phyloP scores from a whole-genome alignment of 2,329 filamentous ascomycete species.

The Pseudogymnoascus sp. region DNA sequence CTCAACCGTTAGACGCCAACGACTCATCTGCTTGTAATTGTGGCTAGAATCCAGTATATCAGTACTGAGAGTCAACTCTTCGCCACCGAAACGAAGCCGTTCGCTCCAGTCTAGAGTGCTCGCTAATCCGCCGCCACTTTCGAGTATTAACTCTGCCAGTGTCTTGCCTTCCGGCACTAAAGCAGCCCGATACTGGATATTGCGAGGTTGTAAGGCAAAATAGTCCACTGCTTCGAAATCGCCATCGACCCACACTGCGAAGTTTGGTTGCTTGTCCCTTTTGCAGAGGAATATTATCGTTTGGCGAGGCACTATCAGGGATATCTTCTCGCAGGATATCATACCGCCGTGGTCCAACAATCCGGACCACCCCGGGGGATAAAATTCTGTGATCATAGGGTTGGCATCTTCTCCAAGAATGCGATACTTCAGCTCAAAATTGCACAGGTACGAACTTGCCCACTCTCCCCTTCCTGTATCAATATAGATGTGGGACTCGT shows the following conservation, averaged over 20 bases:
- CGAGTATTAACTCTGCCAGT: background rate
- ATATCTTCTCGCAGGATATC: background rate
- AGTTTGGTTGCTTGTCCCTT: background rate
- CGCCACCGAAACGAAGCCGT: background rate
- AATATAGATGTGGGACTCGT: background rate
- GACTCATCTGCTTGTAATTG: background rate
- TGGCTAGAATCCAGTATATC: background rate
- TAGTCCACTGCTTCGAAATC: background rate
- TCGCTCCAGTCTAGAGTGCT: background rate
- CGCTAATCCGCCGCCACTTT: background rate
- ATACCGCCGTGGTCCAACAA: background rate
- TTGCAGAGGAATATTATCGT: background rate
- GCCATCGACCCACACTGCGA: background rate
- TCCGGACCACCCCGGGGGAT: background rate
- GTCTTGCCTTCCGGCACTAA: background rate
- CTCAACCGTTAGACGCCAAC: background rate
- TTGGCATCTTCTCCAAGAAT: background rate
- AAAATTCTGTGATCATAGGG: background rate
- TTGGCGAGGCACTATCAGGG: background rate
- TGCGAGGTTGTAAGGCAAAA: background rate
- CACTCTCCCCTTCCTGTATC: background rate
- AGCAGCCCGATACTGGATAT: background rate
- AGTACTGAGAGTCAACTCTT: background rate
- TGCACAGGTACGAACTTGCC: background rate
- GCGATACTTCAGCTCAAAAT: background rate